Base-by-base conservation (phyloP, 2,329 filamentous ascomycete genomes). In the Cercospora beticola region DNA sequence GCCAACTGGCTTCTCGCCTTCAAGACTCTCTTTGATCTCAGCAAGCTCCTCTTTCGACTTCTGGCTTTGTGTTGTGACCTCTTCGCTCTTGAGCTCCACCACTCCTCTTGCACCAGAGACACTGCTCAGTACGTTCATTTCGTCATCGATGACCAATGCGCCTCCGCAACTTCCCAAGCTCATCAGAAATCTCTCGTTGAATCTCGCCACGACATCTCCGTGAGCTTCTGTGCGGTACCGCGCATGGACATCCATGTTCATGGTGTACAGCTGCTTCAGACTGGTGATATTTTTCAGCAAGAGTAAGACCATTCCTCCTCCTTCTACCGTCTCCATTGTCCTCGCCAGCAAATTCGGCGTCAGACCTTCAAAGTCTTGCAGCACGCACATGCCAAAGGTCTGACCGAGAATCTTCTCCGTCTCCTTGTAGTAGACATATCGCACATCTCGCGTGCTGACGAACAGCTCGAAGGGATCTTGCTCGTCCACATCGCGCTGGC, bases 371-470 rank as follows among this genome's bases (percentile, higher is more conserved):
- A 99, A 99, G 78, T 99, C 95, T 81, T 99, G 95, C 74, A 99
- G 83, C 72, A 99, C 97, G 80, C 93, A 97, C 92, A 97, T 97
- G 78, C 94, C 94, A 78, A 95, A 99, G 54, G 95, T 99, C 80
- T 98, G 97, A 79, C 95, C 95, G 66, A 98, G 82, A 78, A 99
- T 97, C 85, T 97, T 98, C 77, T 99, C 95, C 30, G 95, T 98
- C 83, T 99, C 95, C 83, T 99, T 99, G 85, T 99, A 99, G 86
- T 97, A 99, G 67, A 95, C 93, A 87, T 99, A 99, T 81, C 95
- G 92, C 79, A 99, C 97, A 81, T 97, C 93, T 83, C 98, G 92
- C 67, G 97, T 89, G 68, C 93, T 95, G 75, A 98, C 91, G 82
- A 98, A 99, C 65, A 98, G 88, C 82, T 99, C 95, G 83, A 99